phyloP scores from a whole-genome alignment of 139 green algal species.

The Nannochloris sp. region DNA sequence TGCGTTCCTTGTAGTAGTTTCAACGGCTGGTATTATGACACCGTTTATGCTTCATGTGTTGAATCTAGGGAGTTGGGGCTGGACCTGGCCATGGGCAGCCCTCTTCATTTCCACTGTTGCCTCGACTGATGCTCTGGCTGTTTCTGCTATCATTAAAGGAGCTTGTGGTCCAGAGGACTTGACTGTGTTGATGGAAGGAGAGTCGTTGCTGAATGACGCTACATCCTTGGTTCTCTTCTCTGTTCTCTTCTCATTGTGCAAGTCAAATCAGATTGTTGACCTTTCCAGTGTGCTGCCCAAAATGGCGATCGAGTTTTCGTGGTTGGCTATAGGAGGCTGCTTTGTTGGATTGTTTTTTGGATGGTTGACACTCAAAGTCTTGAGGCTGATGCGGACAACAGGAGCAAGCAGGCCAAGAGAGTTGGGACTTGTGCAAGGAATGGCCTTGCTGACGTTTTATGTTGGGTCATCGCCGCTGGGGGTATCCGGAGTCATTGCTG shows the following conservation, averaged over 20 bases:
- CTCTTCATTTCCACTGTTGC: conserved; percentile 67
- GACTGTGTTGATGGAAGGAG: conserved; percentile 64
- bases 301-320: conserved; percentile 17
- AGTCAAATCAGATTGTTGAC: not conserved
- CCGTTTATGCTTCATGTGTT: conserved; percentile 70
- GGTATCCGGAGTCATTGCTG: conserved; percentile 60
- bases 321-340: conserved; percentile 34
- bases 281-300: conserved; percentile 14
- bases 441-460: conserved; percentile 73
- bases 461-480: conserved; percentile 40
- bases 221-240: conserved; percentile 70
- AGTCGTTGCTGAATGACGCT: conserved; percentile 80
- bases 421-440: conserved; percentile 54
- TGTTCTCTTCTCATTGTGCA: conserved; percentile 40
- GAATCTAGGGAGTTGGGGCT: conserved; percentile 40
- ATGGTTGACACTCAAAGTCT: conserved; percentile 29
- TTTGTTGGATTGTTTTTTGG: conserved; percentile 49
- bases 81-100: conserved; percentile 53
- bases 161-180: conserved; percentile 57
- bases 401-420: conserved; percentile 34
- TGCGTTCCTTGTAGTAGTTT: conserved; percentile 58
- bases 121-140: conserved; percentile 69
- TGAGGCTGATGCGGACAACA: conserved; percentile 39
- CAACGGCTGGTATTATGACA: conserved; percentile 45
- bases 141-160: conserved; percentile 47